Percentiles rank a stretch among this genome's conserved stretches.
Evolutionary conservation across 2,329 filamentous ascomycete species (phyloP).

Genomic region (Colletotrichum salicis): DNA sequence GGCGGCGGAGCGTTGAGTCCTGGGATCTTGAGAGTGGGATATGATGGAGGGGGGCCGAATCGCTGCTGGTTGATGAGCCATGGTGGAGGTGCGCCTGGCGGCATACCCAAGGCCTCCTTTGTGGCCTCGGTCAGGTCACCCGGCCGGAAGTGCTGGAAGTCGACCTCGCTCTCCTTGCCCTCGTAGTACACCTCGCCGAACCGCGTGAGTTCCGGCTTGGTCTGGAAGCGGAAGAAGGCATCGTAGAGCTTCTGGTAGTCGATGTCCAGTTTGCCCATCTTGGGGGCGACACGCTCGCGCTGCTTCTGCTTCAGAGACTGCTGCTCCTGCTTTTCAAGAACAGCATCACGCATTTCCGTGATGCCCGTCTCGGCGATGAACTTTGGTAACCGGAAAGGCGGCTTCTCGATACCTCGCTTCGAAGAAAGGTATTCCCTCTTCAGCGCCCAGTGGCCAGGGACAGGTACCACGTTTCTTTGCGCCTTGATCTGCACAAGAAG

Average conservation of each 20-base stretch:
- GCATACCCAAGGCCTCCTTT: constrained; percentile 93
- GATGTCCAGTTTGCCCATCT: constrained; percentile 97
- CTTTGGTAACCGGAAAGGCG: constrained; percentile 89
- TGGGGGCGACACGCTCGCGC: constrained; percentile 90
- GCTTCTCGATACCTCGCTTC: constrained; percentile 96
- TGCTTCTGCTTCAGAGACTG: constrained; percentile 95
- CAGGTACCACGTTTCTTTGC: constrained; percentile 93
- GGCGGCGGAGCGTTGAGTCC: constrained; percentile 94
- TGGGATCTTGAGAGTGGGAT: constrained; percentile 93
- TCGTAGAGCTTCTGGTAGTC: constrained; percentile 99
- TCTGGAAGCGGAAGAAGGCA: constrained; percentile 97
- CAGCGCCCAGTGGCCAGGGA: constrained; percentile 92
- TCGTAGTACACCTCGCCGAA: constrained; percentile 99
- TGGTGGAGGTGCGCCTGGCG: constrained; percentile 89
- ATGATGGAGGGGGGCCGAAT: constrained; percentile 91
- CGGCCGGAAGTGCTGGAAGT: constrained; percentile 87
- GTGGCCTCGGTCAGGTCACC: constrained; percentile 90
- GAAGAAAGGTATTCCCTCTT: constrained; percentile 98
- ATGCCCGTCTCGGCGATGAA: constrained; percentile 99
- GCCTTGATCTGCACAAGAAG: constrained; percentile 95
- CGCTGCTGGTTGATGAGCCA: constrained; percentile 98
- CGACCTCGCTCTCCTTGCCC: constrained; percentile 97
- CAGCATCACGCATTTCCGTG: constrained; percentile 96
- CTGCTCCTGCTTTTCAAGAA: constrained; percentile 93
- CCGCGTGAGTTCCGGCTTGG: constrained; percentile 90